Base-by-base conservation (phyloP, 345 rosid genomes). In the Kandelia obovata region DNA sequence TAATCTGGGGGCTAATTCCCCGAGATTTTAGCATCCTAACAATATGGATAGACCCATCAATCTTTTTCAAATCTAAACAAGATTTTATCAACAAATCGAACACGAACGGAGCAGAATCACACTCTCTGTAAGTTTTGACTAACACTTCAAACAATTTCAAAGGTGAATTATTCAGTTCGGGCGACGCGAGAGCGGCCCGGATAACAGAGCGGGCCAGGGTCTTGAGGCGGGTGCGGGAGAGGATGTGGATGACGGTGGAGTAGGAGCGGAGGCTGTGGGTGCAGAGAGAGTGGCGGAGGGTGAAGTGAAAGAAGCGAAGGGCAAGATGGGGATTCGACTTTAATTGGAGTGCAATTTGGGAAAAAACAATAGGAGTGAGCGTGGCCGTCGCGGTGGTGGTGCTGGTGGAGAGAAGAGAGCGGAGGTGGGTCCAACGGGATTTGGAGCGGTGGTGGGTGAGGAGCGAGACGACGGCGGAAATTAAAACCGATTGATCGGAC, bases 91-190 rank as follows among this genome's bases (percentile, higher is more conserved):
- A 71, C 82, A 89, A 68, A 81, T 88, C 95, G 52, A 89, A 87
- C 70, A 94, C 96, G 62, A 91, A 91, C 0, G 95, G 98, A 8
- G 98, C 92, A 55, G 97, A 91, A n/a, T 87, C 94, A 63, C 96
- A 91, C 73, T 83, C 82, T 52, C 85, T 84, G 39, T 91, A 89
- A 6, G 84, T 88, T 79, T 84, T 81, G 6, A 81, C 82, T 32
- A 90, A 58, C 67, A 79, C 39, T 34, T 82, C 69, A 51, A 86
- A 86, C 53, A 88, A 66, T 69, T 69, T 81, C 53, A 73, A 27
- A 7, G 78, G 68, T 53, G 72, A n/a, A 34, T 61, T 28, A 3
- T 39, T 16, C 37, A 69, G 23, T 32, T 27, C 77, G 7, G 83
- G 77, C 6, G 81, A 69, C 52, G 80, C 76, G 30, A 90, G 76